Base-by-base conservation (phyloP, 768 basidiomycete genomes). In the Dacryopinax spathularia region DNA sequence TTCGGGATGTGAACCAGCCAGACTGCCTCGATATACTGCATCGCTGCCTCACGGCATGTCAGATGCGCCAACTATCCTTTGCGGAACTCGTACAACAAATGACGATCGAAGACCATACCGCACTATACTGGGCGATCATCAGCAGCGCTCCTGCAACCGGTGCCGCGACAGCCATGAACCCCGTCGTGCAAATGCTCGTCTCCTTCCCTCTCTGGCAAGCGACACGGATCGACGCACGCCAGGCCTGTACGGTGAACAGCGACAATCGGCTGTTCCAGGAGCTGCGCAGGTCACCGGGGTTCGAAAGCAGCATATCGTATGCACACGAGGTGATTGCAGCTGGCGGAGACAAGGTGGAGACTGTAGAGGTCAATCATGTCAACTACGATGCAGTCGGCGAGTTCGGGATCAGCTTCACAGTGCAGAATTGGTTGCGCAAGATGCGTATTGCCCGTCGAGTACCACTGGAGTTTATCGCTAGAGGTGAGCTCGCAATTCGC, bases 101-200 rank as follows among this genome's bases (percentile, higher is more conserved):
- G 33, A 81, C 76, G 5, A 82, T 88, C 37, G 88, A 88, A 68
- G 76, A 75, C 0, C 85, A 84, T 68, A 82, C 83, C 0, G 83
- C 85, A 0, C 66, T 89, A 1, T 88, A 88, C 69, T 89, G 88
- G 88, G 83, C 82, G 0, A 82, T 88, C 66, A 73, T 88, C 25
- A 86, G 85, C 25, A 31, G 48, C 29, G 29, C 48, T 56, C 34
- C 41, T 63, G 60, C n/a, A 37, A 16, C 34, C 2, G 36, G n/a
- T 18, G 16, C 20, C 60, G 33, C 22, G 9, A 37, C 63, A 34
- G 12, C 25, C 29, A 44, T 33, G 20, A 70, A 74, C 29, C 70
- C 81, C 22, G 66, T 87, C 3, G 72, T 82, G 20, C 78, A 79
- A 0, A 73, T 88, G n/a, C 75, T 88, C 48, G 76, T 81, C 60